These are phyloP conservation scores for Psilocybe cyanescens DNA, from an alignment of 768 basidiomycete species.

Conservation along the genomic window DNA sequence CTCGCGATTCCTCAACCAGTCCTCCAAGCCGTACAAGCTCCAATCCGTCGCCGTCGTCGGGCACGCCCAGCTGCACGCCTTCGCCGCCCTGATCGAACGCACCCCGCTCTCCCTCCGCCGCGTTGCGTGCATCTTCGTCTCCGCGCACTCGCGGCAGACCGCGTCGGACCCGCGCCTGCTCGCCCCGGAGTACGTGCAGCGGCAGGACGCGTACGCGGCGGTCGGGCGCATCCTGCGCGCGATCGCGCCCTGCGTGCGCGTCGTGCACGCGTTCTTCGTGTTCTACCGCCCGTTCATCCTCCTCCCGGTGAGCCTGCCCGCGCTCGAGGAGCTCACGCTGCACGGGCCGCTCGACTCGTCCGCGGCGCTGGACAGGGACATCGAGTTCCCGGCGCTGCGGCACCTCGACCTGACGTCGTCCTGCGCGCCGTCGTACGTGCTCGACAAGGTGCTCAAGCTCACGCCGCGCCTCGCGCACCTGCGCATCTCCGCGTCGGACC, in stretches of 20 bases:
- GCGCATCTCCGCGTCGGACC: slow-evolving; percentile 23
- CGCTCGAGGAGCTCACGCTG: slow-evolving; percentile 21
- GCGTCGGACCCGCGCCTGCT: slow-evolving; percentile 19
- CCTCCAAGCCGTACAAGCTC: slow-evolving; percentile 28
- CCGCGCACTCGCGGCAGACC: slow-evolving; percentile 22
- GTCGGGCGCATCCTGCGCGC: slow-evolving; percentile 19
- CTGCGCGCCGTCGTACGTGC: slow-evolving; percentile 18
- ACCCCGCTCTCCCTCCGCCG: slow-evolving; percentile 21
- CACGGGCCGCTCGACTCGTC: slow-evolving; percentile 23
- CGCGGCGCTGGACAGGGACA: slow-evolving; percentile 1
- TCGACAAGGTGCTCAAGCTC: slow-evolving; percentile 17
- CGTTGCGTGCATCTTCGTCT: slow-evolving; percentile 23
- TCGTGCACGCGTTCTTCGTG: slow-evolving; percentile 25
- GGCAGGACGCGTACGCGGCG: slow-evolving; percentile 18
- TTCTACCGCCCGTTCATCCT: slow-evolving; percentile 26
- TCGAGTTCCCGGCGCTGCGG: slow-evolving; percentile 18
- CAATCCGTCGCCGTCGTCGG: slow-evolving; percentile 35
- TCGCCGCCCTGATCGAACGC: slow-evolving; percentile 27
- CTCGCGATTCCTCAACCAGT: slow-evolving; percentile 31
- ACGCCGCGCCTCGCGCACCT: slow-evolving; percentile 22
- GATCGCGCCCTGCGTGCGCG: slow-evolving; percentile 20
- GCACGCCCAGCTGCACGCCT: slow-evolving; percentile 28
- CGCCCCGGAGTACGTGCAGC: slow-evolving; percentile 19
- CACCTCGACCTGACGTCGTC: slow-evolving; percentile 22
- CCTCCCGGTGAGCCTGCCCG: slow-evolving; percentile 23